Evolutionary conservation across 2,329 filamentous ascomycete species (phyloP), one percentile per base, ranked within the genome.

Genomic region (Tolypocladium nubicola): DNA sequence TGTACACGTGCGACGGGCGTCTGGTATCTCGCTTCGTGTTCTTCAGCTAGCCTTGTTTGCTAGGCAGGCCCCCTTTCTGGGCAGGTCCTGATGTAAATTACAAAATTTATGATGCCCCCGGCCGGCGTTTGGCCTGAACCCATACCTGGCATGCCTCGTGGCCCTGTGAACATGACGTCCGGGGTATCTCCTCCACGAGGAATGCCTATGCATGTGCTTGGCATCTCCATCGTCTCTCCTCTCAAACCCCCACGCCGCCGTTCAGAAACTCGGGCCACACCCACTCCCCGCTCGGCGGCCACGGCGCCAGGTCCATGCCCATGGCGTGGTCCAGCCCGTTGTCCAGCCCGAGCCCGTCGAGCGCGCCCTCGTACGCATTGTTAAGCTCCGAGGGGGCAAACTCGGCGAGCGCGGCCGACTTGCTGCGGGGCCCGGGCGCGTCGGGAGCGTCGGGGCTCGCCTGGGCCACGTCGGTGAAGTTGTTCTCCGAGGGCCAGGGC

Each of bases 301-400:
- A 73, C 33, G 72, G 57, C 16, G 69, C 69, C 55, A 70, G 62
- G 53, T 75, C 73, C 30, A 74, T 69, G 2, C 75, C 75, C 61
- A 78, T 76, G 1, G 73, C 67, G 47, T 71, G 69, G 37, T 73
- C 71, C 3, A 73, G 70, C 21, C 75, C 76, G 35, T 74, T 71
- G 23, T 77, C 76, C 26, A 78, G 69, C 33, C 76, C 76, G 1
- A 79, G 68, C 0, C 74, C 74, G 52, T 78, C 76, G 56, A 78
- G 70, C 0, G 76, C 75, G 2, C 77, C 76, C 56, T 79, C 77
- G 52, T 79, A 79, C 0, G 76, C 76, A 43, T 77, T 79, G 53
- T 78, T 79, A n/a, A 78, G 70, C 58, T 78, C 75, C 4, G 75
- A 65, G 1, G 71, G 69, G 23, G 71, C 69, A 35, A 71, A 69